Base-by-base conservation (phyloP, 2,329 filamentous ascomycete species). In the Fusarium scirpi region DNA sequence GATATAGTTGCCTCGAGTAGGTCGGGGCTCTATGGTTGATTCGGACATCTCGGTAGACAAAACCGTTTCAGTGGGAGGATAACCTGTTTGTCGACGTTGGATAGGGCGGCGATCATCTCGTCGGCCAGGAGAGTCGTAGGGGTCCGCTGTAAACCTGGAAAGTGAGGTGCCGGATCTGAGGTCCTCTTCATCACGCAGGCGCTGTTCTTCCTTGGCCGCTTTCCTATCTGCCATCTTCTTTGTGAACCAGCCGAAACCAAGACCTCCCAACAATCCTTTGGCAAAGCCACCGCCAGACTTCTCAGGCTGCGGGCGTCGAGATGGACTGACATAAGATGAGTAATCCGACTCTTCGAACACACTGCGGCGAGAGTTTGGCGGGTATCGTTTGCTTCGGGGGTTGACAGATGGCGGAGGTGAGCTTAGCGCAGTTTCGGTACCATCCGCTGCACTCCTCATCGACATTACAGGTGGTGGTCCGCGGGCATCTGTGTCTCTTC, bases 111-210 rank as follows among this genome's bases (percentile, higher is more conserved):
- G 78, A 18, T 75, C 73, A 30, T 73, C 65, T 41, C 72, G 81
- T 49, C 85, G 80, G 0, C 82, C 78, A 3, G 87, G 85, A 18
- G 85, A 85, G 5, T 83, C 82, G 64, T 86, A 84, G 27, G 90
- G 90, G 76, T 94, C 92, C 29, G 89, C 91, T 4, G 91, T 93
- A 66, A 88, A 93, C 72, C 85, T 85, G 24, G 89, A 88, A n/a
- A 86, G 84, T 32, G 86, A 85, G 38, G 87, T 87, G 8, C 92
- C 86, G 24, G 89, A 87, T 56, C 89, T 85, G 70, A 81, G 73
- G 4, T 90, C 84, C 58, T 90, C 87, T 78, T 89, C 78, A 8
- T 84, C 80, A 34, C 76, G 76, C 7, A 81, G 40, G 41, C 85
- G 81, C 30, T 85, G 84, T 52, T 85, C 86, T 64, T 86, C 85